Base-by-base conservation (phyloP, 202 grass and related monocot species). In the Setaria viridis region DNA sequence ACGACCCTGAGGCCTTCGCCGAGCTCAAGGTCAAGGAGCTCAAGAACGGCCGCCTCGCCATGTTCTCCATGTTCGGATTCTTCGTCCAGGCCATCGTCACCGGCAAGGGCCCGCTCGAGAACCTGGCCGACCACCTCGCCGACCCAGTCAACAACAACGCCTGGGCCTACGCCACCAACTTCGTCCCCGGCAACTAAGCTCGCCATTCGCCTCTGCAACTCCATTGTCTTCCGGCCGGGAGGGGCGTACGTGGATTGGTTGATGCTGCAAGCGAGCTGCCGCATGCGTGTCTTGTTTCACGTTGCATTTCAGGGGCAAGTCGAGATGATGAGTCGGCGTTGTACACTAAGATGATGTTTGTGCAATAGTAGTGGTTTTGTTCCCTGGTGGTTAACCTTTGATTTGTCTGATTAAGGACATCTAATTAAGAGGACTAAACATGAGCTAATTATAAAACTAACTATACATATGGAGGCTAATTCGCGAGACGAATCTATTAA, bases 21-120 rank as follows among this genome's bases (percentile, higher is more conserved):
- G 96, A 99, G 90, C 94, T 99, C 21, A 98, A 91, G 93, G 96
- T 98, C 13, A 98, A 98, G 84, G 96, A 98, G 84, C 94, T 98
- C 85, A 98, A 98, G 91, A 98, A 95, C 56, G 93, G 96, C 20
- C 86, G 96, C 55, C 96, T 98, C 21, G 96, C 96, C 68, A 98
- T 98, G 96, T 95, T 98, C 88, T 98, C 96, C 46, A 98, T 98
- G 96, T 98, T 95, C 20, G 93, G 93, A 0, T 98, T 98, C 91
- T 98, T 98, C 76, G 96, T 98, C 8, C 96, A 98, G 73, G 93
- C 95, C 57, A 98, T 98, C 34, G 93, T 98, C 78, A 98, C 95
- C 51, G 95, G 95, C 6, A 98, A 98, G 84, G 95, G 93, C 85
- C 73, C 80, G 69, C 73, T 83, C 17, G 86, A 88, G 80, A 88